Conservation (phyloP, 495 filamentous ascomycete genomes). For the Extremus antarcticus region DNA sequence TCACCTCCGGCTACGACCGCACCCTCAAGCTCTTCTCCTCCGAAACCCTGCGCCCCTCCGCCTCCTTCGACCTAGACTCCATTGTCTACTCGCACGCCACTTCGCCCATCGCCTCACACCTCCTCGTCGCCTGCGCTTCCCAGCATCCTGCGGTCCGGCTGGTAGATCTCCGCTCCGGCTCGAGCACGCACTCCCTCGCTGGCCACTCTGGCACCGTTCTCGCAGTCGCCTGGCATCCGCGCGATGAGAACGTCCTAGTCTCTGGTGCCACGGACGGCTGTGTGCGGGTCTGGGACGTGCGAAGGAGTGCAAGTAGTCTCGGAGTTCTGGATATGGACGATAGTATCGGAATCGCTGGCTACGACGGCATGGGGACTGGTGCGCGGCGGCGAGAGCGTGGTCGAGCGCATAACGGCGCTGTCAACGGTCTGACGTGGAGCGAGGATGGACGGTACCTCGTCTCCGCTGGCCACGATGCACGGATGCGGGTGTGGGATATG, state of each 20-base stretch:
- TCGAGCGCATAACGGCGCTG: slow-evolving; percentile 62
- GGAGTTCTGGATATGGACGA: slow-evolving; percentile 73
- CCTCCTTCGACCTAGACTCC: slow-evolving; percentile 58
- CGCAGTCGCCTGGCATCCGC: slow-evolving; percentile 68
- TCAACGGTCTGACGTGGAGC: slow-evolving; percentile 77
- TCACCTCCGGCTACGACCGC: slow-evolving; percentile 75
- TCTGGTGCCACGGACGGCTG: slow-evolving; percentile 67
- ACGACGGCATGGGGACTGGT: slow-evolving; percentile 38
- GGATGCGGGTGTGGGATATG: slow-evolving; percentile 76
- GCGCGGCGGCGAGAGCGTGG: slow-evolving; percentile 37
- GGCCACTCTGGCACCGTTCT: slow-evolving; percentile 64
- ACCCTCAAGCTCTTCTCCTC: slow-evolving; percentile 71
- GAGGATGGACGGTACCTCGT: slow-evolving; percentile 63
- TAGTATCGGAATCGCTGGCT: slow-evolving; percentile 47
- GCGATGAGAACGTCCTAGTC: slow-evolving; percentile 65
- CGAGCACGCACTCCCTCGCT: slow-evolving; percentile 63
- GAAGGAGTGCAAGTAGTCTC: slow-evolving; percentile 58
- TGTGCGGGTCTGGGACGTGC: slow-evolving; percentile 75
- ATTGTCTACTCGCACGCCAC: slow-evolving; percentile 66
- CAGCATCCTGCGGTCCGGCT: slow-evolving; percentile 70
- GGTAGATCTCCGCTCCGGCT: slow-evolving; percentile 69
- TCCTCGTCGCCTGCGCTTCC: slow-evolving; percentile 75
- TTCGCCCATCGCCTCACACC: slow-evolving; percentile 57
- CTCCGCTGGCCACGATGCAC: slow-evolving; percentile 67
- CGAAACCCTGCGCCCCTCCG: slow-evolving; percentile 45